Percentiles rank a stretch among this genome's conserved stretches.
Evolutionary conservation across 495 filamentous ascomycete genomes (phyloP).

Genomic region (Neurospora sp.): DNA sequence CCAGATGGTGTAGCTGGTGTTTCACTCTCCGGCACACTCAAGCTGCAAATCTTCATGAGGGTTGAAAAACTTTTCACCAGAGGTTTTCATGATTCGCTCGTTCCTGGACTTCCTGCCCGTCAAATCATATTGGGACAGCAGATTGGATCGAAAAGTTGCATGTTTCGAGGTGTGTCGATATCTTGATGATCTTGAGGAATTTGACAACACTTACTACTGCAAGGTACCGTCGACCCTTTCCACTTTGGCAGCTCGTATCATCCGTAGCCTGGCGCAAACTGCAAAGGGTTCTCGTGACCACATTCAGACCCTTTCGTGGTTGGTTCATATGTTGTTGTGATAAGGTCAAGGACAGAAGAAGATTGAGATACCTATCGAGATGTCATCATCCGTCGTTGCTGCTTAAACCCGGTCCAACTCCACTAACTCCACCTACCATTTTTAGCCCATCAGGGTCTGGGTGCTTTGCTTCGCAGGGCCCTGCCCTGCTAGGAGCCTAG

Average conservation of each 20-base stretch:
- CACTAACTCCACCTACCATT: neutral
- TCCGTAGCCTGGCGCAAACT: neutral
- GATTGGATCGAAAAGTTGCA: neutral
- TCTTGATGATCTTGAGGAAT: neutral
- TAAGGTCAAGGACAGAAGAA: neutral
- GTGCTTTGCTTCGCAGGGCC: too few relatives aligned
- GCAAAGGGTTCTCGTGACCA: neutral
- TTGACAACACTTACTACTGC: neutral
- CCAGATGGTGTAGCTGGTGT: neutral
- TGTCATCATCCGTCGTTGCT: neutral
- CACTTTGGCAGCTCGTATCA: neutral
- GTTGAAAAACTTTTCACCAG: neutral
- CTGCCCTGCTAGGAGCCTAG: too few relatives aligned
- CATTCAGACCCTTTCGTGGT: neutral
- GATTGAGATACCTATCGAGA: neutral
- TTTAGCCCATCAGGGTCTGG: neutral
- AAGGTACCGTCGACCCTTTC: neutral
- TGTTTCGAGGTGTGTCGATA: neutral
- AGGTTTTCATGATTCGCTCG: neutral
- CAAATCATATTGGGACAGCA: neutral
- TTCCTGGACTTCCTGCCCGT: neutral
- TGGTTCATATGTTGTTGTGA: neutral
- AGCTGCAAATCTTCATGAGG: neutral
- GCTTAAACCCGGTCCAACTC: neutral
- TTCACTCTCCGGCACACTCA: neutral